Evolutionary conservation across 768 basidiomycete genomes (phyloP), one percentile per base, ranked within the genome.

Genomic region (Mycena galericulata): DNA sequence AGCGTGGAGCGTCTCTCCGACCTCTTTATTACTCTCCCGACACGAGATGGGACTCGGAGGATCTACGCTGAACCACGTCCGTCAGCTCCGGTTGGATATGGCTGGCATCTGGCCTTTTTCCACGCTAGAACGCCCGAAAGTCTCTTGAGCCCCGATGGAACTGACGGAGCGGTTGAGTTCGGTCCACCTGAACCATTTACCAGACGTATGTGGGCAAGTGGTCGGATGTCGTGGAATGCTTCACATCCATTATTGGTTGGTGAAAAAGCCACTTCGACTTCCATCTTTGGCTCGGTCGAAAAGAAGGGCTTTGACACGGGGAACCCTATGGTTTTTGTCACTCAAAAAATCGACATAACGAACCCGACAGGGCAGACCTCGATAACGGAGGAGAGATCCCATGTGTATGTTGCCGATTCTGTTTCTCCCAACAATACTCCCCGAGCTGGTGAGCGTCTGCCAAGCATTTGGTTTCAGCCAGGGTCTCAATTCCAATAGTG

Each of bases 131-230:
- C 84, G 38, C 86, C 91, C 0, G 91, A 92, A 74, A 55, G 74
- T 15, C 75, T 77, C 22, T 82, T 94, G 41, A 85, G 89, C 15
- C 71, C 81, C n/a, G 92, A 94, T 72, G 92, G 91, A 18, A 93
- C 92, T 15, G 92, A 92, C 58, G 83, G 86, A 1, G 88, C 64
- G 2, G 62, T 68, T 22, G 70, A 90, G 53, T 89, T 92, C 58
- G 89, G 89, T 70, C 91, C 92, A 2, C 92, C 92, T 0, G 81
- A 85, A 55, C 92, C 92, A 3, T 93, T 92, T 79, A 86, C 88
- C 29, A 84, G 89, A 63, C 82, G 92, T n/a, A 94, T 94, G 93
- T 94, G 92, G 92, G 92, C 91, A 3, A 86, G 90, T 24, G 93
- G 92, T 4, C 85, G 79, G 72, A 89, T 94, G 75, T 80, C 78